phyloP scores from a whole-genome alignment of 129 eudicot species.

The Mikania micrantha region DNA sequence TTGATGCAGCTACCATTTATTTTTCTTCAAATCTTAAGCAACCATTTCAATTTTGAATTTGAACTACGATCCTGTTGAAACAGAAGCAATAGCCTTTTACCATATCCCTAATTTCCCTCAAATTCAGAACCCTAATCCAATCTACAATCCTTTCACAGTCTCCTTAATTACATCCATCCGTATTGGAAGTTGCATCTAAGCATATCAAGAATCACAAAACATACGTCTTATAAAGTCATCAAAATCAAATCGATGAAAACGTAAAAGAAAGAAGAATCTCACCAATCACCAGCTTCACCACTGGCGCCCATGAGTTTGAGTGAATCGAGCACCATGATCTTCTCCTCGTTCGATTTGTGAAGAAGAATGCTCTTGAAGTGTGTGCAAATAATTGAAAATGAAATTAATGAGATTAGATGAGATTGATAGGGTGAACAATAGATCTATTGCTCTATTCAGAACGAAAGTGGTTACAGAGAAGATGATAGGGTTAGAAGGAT shows the following conservation, averaged over 20 bases:
- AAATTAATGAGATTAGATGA: no score
- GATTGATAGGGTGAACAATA: no score
- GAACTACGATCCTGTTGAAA: not conserved
- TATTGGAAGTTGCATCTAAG: not conserved
- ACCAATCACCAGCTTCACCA: conserved; percentile 89
- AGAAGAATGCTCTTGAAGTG: conserved; percentile 90
- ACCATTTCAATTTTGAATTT: not conserved
- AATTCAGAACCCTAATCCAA: conserved; percentile 1
- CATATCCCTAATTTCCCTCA: conserved; percentile 1
- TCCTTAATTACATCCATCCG: not conserved
- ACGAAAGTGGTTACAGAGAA: no score
- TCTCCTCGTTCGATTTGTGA: conserved; percentile 92
- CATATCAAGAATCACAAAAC: not conserved
- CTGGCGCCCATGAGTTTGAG: conserved; percentile 98
- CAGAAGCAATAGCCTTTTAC: not conserved
- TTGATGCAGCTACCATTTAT: not conserved
- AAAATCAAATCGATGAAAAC: not conserved
- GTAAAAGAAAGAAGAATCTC: conserved; percentile 27
- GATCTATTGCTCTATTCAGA: no score
- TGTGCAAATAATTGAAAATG: no score
- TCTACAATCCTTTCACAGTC: not conserved
- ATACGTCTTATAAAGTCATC: not conserved
- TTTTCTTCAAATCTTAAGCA: not conserved
- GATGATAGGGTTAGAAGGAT: no score
- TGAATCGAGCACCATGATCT: conserved; percentile 86